phyloP scores from a whole-genome alignment of 2,329 filamentous ascomycete species.

The Beauveria sp. region DNA sequence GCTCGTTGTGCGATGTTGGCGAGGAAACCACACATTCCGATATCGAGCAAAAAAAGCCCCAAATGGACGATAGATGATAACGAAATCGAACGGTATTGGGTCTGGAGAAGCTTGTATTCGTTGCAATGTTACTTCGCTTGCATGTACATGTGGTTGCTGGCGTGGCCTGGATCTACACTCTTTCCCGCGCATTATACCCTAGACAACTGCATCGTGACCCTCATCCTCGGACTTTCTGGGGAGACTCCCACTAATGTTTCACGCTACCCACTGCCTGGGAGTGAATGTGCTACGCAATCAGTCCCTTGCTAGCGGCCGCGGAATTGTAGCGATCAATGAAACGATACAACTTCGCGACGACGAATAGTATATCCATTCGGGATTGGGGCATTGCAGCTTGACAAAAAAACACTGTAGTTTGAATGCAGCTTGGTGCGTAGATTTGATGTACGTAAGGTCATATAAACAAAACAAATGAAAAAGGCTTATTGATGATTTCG shows the following conservation, averaged over 20 bases:
- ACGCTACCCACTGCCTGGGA: neutral
- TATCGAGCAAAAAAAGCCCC: no score
- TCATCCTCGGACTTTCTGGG: neutral
- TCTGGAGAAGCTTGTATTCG: no score
- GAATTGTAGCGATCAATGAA: neutral
- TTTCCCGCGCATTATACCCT: neutral
- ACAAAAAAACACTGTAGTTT: neutral
- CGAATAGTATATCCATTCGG: no score
- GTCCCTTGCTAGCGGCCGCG: neutral
- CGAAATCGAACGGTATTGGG: no score
- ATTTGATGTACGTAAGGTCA: neutral
- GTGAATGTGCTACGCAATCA: no score
- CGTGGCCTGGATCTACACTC: neutral
- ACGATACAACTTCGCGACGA: no score
- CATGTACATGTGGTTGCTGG: neutral
- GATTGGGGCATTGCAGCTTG: no score
- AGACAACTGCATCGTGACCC: neutral
- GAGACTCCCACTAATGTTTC: neutral
- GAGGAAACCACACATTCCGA: no score
- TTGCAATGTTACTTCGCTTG: neutral
- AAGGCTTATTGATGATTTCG: neutral
- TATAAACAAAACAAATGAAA: neutral
- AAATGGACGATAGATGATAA: no score
- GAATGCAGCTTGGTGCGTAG: neutral
- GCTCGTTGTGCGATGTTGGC: no score